Evolutionary conservation across 2,329 filamentous ascomycete genomes (phyloP).

Genomic region (Albifimbria verrucaria): DNA sequence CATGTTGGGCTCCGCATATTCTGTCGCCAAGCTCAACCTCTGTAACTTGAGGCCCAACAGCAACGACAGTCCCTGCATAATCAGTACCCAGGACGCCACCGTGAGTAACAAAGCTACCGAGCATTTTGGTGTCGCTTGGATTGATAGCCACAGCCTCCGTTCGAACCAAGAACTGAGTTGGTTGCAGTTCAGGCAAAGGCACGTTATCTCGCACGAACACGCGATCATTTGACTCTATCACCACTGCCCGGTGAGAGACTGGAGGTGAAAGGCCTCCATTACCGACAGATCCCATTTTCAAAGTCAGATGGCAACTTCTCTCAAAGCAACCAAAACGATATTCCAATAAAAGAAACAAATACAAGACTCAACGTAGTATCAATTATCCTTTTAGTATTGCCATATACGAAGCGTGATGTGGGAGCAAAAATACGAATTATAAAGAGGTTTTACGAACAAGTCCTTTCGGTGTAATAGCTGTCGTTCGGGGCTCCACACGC

Average conservation of each 20-base stretch:
- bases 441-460: too few relatives aligned
- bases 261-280: neutral
- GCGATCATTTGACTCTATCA: neutral
- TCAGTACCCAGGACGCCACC: neutral
- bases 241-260: neutral
- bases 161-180: neutral
- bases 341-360: neutral
- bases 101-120: neutral
- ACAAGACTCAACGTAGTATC: neutral
- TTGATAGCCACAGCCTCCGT: neutral
- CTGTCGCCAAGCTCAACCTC: neutral
- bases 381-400: too few relatives aligned
- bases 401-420: too few relatives aligned
- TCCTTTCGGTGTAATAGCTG: too few relatives aligned
- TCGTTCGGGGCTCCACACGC: too few relatives aligned
- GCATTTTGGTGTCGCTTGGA: neutral
- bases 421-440: too few relatives aligned
- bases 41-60: neutral
- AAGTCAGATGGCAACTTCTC: neutral
- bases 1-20: neutral
- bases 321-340: neutral
- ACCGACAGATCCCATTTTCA: neutral
- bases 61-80: neutral
- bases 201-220: neutral
- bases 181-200: neutral